Conservation (phyloP, 371 early-diverging fungal species). For the Rhizopus sp. region DNA sequence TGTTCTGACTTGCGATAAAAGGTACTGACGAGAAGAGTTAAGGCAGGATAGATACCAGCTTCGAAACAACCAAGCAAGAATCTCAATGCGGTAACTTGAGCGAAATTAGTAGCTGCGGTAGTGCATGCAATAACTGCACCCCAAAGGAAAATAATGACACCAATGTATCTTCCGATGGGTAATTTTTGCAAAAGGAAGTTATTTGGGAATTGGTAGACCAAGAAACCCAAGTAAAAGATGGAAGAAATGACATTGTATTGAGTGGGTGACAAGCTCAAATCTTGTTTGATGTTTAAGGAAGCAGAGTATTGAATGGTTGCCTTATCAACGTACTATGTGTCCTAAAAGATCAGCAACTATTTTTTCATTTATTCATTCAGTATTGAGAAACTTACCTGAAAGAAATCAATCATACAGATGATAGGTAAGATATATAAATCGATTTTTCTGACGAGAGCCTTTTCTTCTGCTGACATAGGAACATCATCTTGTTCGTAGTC, state of each 20-base stretch:
- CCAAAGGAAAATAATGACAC: conserved; percentile 37
- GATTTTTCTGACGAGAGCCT: conserved; percentile 35
- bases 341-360: background rate
- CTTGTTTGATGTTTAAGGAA: conserved; percentile 30
- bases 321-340: conserved; percentile 43
- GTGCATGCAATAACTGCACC: conserved; percentile 34
- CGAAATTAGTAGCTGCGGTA: conserved; percentile 30
- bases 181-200: conserved; percentile 42
- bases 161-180: conserved; percentile 36
- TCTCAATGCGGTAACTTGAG: conserved; percentile 40
- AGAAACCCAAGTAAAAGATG: conserved; percentile 44
- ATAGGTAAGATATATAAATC: conserved; percentile 41
- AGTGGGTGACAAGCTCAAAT: conserved; percentile 25
- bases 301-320: conserved; percentile 43
- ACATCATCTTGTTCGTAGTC: conserved; percentile 12
- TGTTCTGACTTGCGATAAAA: conserved; percentile 42
- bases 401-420: conserved; percentile 39
- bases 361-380: background rate
- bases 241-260: conserved; percentile 39
- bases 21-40: conserved; percentile 38
- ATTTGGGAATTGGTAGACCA: conserved; percentile 43
- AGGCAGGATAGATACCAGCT: conserved; percentile 30
- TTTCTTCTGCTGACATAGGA: conserved; percentile 31
- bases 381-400: conserved; percentile 28
- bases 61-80: conserved; percentile 37